Conservation (phyloP, 2,329 filamentous ascomycete species). For the Zymoseptoria ardabiliae region DNA sequence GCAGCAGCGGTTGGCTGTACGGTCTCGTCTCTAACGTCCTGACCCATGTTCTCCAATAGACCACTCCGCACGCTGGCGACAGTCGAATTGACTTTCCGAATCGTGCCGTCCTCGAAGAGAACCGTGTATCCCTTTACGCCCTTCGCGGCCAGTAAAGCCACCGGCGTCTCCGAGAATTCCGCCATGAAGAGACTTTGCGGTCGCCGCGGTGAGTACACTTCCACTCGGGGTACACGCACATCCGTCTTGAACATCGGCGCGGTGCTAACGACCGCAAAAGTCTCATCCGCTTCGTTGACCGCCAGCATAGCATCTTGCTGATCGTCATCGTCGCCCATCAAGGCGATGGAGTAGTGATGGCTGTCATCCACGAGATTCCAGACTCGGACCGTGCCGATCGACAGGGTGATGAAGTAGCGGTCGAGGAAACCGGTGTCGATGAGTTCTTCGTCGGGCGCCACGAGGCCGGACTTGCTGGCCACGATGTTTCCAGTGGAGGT, state of each 20-base stretch:
- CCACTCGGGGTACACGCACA: conserved; percentile 28
- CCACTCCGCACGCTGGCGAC: background rate
- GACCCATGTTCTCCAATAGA: background rate
- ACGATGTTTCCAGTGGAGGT: conserved; percentile 59
- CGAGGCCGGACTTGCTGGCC: conserved; percentile 50
- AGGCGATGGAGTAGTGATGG: conserved; percentile 57
- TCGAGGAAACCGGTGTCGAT: conserved; percentile 60
- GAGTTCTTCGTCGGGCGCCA: conserved; percentile 45
- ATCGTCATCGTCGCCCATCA: conserved; percentile 36
- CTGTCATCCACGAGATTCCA: conserved; percentile 80
- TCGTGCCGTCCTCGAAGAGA: conserved; percentile 67
- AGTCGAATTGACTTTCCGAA: conserved; percentile 38
- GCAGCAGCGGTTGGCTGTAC: conserved; percentile 1
- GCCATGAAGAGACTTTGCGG: conserved; percentile 46
- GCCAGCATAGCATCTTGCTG: conserved; percentile 44
- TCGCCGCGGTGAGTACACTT: conserved; percentile 57
- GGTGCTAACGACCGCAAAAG: conserved; percentile 33
- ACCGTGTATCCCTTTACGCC: conserved; percentile 65
- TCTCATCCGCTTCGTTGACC: conserved; percentile 52
- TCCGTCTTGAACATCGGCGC: background rate
- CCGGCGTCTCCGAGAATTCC: conserved; percentile 41
- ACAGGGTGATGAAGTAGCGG: conserved; percentile 67
- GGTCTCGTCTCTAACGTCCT: background rate
- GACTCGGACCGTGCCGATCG: conserved; percentile 63
- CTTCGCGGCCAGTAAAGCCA: conserved; percentile 58